Base-by-base conservation (phyloP, 371 early-diverging fungal species). In the Cokeromyces recurvatus region DNA sequence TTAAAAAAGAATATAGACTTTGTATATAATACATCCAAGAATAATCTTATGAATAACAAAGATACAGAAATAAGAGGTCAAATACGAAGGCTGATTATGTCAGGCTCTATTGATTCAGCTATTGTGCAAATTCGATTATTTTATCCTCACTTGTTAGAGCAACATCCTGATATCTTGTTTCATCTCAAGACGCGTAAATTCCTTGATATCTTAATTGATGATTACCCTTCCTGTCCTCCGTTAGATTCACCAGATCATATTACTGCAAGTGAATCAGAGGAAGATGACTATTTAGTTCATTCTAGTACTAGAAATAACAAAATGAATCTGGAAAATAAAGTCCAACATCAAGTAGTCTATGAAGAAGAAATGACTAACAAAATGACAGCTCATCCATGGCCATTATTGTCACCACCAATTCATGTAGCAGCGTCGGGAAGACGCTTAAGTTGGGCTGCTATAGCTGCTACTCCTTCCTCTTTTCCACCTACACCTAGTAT, bases 181-280 rank as follows among this genome's bases (percentile, higher is more conserved):
- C 78, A 81, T 43, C 80, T 95, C 16, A 69, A 79, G 19, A 86
- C 90, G 50, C 86, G 81, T 32, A 82, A 86, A 54, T 93, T 91
- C 62, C 62, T 91, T 11, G 92, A 92, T 9, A 71, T 77, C 84
- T n/a, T 34, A 34, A 4, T 4, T 11, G 35, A 34, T 34, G 29
- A 29, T 29, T 29, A 29, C 11, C 11, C 11, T 11, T 29, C 29
- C 29, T 29, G 8, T 11, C 5, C 29, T 8, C 29, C 29, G 11
- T n/a, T n/a, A n/a, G n/a, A n/a, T n/a, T n/a, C n/a, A n/a, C n/a
- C n/a, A n/a, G n/a, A n/a, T n/a, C n/a, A n/a, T n/a, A n/a, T n/a
- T n/a, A n/a, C n/a, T n/a, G 11, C 29, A 29, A 29, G 29, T 29
- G 11, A 5, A 8, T 8, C 5, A 8, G 29, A 29, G 11, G 29